Percentiles rank a stretch among this genome's conserved stretches.
phyloP scores from a whole-genome alignment of 2,329 filamentous ascomycete species.

The Fusarium algeriense region DNA sequence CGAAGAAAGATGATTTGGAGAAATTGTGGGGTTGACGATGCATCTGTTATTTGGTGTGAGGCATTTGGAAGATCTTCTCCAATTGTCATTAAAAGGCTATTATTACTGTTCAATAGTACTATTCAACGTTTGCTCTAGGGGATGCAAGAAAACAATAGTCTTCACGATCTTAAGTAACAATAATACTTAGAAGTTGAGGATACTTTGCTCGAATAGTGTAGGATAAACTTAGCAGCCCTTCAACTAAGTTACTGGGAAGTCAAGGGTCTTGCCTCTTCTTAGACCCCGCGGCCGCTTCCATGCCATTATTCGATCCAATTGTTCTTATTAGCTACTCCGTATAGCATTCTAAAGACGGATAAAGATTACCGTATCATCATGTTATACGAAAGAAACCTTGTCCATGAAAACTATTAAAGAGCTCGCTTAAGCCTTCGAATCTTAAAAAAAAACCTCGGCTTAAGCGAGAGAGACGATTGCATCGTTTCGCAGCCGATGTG shows the following conservation, averaged over 20 bases:
- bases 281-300: background rate
- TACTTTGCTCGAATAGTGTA: no score
- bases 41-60: slow-evolving; percentile 26
- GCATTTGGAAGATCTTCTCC: slow-evolving; percentile 12
- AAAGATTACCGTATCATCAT: background rate
- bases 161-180: no score
- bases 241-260: no score
- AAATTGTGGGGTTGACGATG: slow-evolving; percentile 29
- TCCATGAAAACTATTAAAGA: slow-evolving; percentile 5
- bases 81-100: background rate
- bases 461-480: slow-evolving; percentile 38
- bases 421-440: slow-evolving; percentile 14
- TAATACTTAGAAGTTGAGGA: no score
- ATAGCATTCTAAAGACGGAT: background rate
- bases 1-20: slow-evolving; percentile 28
- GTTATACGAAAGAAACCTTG: slow-evolving; percentile 24
- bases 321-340: background rate
- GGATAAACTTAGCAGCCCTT: no score
- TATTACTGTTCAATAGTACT: background rate
- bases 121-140: no score
- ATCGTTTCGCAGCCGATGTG: slow-evolving; percentile 47
- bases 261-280: background rate
- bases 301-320: background rate
- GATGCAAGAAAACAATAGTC: no score
- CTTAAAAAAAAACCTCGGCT: background rate